Base-by-base conservation (phyloP, 2,329 filamentous ascomycete species). In the Penicillium nordicum region DNA sequence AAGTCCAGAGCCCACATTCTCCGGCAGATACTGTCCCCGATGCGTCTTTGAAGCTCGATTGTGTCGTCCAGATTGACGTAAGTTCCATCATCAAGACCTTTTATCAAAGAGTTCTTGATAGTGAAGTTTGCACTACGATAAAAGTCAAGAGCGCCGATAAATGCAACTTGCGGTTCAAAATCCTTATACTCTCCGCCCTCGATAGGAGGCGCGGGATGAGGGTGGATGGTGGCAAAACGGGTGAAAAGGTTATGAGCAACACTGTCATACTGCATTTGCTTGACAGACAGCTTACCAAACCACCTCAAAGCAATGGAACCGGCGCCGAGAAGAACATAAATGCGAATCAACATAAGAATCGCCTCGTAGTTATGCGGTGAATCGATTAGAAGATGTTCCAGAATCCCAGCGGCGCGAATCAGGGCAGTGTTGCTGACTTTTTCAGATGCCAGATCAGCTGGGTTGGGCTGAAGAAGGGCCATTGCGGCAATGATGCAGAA, bases 261-360 rank as follows among this genome's bases (percentile, higher is more conserved):
- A 18, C 74, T 76, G 60, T 80, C 77, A 60, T 73, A 77, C 63
- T 80, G 78, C 57, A 80, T 62, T 51, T 80, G 78, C 61, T 80
- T 80, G 49, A 80, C 70, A 16, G 75, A 76, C 18, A 80, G 71
- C 55, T 73, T 75, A 57, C 70, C 68, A 62, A 80, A 80, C 11
- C 69, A 72, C 40, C 70, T 73, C 60, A 80, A 64, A n/a, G 78
- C 78, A 18, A 78, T 69, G 29, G 77, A 79, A 8, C 76, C 73
- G 29, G 75, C 74, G 21, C 78, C 78, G 11, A 79, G 62, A 43
- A 74, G 68, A 25, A 76, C 64, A 53, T 78, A 78, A 27, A 79
- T 70, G 30, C 76, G 72, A 8, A 78, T 70, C 29, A 80, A 67
- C 16, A 78, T 68, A 29, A 80, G 65, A 5, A 78, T 67, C 7